These are phyloP conservation scores for Solanum lycopersicoides DNA, from an alignment of 257 asterid species.

Conservation along the genomic window DNA sequence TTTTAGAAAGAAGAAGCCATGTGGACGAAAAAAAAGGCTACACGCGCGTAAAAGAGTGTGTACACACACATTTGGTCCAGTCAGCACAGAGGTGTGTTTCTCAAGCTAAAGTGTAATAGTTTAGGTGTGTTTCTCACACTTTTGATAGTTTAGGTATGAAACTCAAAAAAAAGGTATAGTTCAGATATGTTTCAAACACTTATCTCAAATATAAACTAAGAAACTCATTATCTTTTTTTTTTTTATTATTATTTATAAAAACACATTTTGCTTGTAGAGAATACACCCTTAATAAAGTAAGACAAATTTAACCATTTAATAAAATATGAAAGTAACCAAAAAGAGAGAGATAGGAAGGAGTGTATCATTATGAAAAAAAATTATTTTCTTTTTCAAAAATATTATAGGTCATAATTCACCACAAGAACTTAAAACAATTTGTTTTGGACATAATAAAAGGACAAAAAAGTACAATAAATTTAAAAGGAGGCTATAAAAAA, in stretches of 20 bases:
- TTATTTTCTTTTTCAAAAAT: background rate
- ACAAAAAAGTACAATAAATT: background rate
- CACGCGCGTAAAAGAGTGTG: too few species aligned
- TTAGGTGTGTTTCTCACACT: too few species aligned
- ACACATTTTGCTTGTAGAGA: background rate
- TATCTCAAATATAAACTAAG: too few species aligned
- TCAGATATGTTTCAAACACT: too few species aligned
- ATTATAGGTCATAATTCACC: background rate
- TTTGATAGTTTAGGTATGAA: too few species aligned
- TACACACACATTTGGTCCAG: too few species aligned
- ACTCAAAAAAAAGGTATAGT: too few species aligned
- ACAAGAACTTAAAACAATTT: background rate
- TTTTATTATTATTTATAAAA: background rate
- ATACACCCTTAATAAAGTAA: background rate
- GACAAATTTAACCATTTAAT: background rate
- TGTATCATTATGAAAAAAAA: background rate
- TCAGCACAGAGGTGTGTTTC: too few species aligned
- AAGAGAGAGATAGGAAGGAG: background rate
- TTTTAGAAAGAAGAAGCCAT: too few species aligned
- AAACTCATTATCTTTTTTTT: background rate
- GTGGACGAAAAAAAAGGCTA: too few species aligned
- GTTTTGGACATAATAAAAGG: background rate
- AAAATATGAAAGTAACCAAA: background rate
- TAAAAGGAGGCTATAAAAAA: background rate
- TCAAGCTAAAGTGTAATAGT: too few species aligned